phyloP scores from a whole-genome alignment of 495 filamentous ascomycete genomes.

The Xylaria palmicola region DNA sequence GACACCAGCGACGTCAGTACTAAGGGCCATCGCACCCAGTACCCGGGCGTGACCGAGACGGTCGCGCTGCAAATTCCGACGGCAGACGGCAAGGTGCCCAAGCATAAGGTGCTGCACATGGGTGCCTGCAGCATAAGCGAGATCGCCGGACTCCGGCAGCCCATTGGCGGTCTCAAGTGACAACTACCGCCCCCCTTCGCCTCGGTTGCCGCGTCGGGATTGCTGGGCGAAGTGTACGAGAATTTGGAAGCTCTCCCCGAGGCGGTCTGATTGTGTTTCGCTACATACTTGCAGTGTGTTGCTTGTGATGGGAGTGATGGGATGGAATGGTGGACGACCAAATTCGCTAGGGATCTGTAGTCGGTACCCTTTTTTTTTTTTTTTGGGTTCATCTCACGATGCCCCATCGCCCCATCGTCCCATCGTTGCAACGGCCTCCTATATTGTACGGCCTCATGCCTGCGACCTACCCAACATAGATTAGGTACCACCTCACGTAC shows the following conservation, averaged over 20 bases:
- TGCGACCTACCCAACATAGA: too few relatives aligned
- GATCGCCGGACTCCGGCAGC: conserved; percentile 12
- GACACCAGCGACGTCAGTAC: conserved; percentile 49
- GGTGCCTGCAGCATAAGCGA: conserved; percentile 18
- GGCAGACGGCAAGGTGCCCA: conserved; percentile 35
- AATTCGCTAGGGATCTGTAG: background rate
- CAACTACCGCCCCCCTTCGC: background rate
- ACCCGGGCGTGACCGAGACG: conserved; percentile 46
- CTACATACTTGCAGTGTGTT: too few relatives aligned
- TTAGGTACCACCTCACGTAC: too few relatives aligned
- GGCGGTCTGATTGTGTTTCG: background rate
- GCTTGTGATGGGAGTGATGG: too few relatives aligned
- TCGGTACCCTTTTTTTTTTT: too few relatives aligned
- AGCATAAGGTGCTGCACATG: conserved; percentile 39
- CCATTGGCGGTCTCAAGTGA: background rate
- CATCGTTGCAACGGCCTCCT: too few relatives aligned
- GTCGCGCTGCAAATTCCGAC: conserved; percentile 45
- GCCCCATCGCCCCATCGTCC: too few relatives aligned
- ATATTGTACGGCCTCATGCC: too few relatives aligned
- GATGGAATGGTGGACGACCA: background rate
- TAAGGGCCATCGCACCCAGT: conserved; percentile 48
- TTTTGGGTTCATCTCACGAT: too few relatives aligned
- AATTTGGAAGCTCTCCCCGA: background rate
- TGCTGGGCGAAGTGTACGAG: background rate
- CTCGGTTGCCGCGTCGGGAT: background rate